phyloP scores from a whole-genome alignment of 495 filamentous ascomycete genomes.

The Talaromyces nanjingensis region DNA sequence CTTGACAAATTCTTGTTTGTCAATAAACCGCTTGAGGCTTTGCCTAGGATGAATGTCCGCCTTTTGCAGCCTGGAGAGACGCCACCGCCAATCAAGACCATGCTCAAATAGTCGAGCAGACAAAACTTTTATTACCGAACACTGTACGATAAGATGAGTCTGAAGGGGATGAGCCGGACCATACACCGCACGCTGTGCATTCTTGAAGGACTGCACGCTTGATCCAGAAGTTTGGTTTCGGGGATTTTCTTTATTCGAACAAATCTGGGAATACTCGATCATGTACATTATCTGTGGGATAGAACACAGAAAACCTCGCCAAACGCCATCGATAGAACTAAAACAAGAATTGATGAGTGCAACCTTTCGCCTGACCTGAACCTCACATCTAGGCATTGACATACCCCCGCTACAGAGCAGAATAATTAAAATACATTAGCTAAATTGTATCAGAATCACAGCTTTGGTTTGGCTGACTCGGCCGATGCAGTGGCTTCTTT shows the following conservation, averaged over 20 bases:
- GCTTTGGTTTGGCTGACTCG: constrained; percentile 49
- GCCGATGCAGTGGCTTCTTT: constrained; percentile 70
- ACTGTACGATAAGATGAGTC: not conserved
- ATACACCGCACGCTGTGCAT: not conserved
- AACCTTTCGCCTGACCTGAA: not conserved
- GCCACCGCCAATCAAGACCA: constrained; percentile 1
- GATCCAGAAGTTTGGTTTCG: not conserved
- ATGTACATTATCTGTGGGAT: not conserved
- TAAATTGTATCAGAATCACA: constrained; percentile 26
- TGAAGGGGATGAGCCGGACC: not conserved
- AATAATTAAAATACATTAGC: constrained; percentile 4
- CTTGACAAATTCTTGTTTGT: constrained; percentile 32
- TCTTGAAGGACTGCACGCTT: not conserved
- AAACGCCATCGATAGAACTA: not conserved
- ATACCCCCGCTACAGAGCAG: not conserved
- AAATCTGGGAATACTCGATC: not conserved
- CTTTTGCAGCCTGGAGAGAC: constrained; percentile 9
- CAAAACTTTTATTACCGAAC: not conserved
- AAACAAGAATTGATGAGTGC: not conserved
- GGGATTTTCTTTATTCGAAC: not conserved
- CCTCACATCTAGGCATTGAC: not conserved
- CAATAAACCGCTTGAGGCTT: constrained; percentile 16
- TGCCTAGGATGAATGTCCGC: constrained; percentile 15
- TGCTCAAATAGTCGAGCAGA: not conserved
- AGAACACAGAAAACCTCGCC: not conserved